These are phyloP conservation scores for Acephala macrosclerotiorum DNA, from an alignment of 2,329 filamentous ascomycete species.

Conservation along the genomic window DNA sequence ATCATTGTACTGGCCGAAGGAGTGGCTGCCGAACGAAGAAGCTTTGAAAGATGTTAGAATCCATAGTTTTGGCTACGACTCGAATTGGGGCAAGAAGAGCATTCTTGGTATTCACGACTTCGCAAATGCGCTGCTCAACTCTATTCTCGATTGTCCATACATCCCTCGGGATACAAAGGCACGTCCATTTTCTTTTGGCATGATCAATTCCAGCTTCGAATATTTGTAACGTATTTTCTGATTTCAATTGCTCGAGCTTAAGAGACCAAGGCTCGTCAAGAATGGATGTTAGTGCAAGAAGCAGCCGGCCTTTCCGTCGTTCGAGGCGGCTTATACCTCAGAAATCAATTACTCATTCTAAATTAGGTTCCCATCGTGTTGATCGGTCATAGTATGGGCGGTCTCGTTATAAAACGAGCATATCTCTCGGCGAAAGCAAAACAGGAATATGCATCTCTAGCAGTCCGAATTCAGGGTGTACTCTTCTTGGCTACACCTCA, in stretches of 20 bases:
- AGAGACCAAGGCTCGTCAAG: too few species aligned
- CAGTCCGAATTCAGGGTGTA: background rate
- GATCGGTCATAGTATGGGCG: conserved; percentile 1
- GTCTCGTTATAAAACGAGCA: background rate
- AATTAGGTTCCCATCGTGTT: background rate
- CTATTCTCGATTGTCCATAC: background rate
- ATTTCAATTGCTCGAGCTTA: too few species aligned
- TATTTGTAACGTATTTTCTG: too few species aligned
- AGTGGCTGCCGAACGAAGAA: background rate
- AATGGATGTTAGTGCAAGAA: too few species aligned
- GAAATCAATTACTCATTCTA: too few species aligned
- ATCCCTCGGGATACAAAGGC: background rate
- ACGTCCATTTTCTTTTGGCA: too few species aligned
- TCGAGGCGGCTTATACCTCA: too few species aligned
- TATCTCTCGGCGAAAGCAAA: background rate
- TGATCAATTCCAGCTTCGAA: too few species aligned
- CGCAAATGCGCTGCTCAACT: background rate
- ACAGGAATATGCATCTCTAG: background rate
- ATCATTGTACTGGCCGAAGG: background rate
- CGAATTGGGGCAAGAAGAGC: background rate
- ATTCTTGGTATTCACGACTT: background rate
- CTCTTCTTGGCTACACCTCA: background rate
- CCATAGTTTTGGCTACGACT: background rate
- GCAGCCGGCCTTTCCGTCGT: too few species aligned
- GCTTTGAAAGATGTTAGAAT: background rate